phyloP scores from a whole-genome alignment of 805 yeast genomes.

The Pichia thaimueangensis region DNA sequence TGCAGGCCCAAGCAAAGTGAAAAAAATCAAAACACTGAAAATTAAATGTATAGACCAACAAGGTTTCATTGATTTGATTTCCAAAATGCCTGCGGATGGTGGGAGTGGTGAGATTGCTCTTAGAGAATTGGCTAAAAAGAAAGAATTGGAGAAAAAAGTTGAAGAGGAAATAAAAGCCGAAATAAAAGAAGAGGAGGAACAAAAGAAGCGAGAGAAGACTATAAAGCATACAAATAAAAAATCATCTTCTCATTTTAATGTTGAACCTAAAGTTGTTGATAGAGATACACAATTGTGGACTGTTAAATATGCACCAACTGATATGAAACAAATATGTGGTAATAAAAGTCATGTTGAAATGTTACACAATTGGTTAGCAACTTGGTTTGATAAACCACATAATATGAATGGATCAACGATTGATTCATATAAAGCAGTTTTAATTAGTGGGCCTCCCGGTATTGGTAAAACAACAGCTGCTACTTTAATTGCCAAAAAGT shows the following conservation, averaged over 20 bases:
- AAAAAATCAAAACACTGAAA: constrained; percentile 63
- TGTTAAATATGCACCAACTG: constrained; percentile 81
- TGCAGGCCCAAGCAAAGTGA: constrained; percentile 94
- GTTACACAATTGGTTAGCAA: constrained; percentile 64
- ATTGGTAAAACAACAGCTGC: constrained; percentile 83
- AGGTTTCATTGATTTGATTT: constrained; percentile 71
- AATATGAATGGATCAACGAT: constrained; percentile 51
- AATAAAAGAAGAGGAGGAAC: constrained; percentile 20
- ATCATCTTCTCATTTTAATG: constrained; percentile 6
- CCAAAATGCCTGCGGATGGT: constrained; percentile 85
- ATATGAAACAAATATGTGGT: constrained; percentile 78
- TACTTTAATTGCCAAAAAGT: constrained; percentile 58
- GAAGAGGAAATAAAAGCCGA: constrained; percentile 38
- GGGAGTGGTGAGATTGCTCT: constrained; percentile 79
- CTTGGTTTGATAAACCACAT: constrained; percentile 62
- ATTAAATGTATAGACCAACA: constrained; percentile 82
- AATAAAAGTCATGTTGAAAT: constrained; percentile 69
- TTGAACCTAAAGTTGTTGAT: constrained; percentile 25
- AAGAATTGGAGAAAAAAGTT: constrained; percentile 57
- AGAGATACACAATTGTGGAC: constrained; percentile 68
- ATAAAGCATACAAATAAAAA: constrained; percentile 2
- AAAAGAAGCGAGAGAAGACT: constrained; percentile 13
- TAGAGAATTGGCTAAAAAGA: constrained; percentile 62
- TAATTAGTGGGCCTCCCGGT: constrained; percentile 86
- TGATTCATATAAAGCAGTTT: constrained; percentile 71